Evolutionary conservation across 1,139 yeast species (phyloP).

Genomic region (Meyerozyma sp.): DNA sequence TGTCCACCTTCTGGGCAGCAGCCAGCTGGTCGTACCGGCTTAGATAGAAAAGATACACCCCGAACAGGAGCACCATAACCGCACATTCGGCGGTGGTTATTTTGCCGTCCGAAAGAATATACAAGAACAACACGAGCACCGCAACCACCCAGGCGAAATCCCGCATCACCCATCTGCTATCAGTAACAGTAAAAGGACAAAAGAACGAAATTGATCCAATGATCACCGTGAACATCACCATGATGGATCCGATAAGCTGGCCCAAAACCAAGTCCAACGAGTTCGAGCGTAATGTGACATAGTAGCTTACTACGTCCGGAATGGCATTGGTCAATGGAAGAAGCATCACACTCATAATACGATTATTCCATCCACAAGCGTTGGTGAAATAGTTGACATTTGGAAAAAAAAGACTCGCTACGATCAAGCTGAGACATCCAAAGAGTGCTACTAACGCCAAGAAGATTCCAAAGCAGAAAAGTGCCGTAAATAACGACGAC

Average conservation of each 20-base stretch:
- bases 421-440: slow-evolving; percentile 26
- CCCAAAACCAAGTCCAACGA: slow-evolving; percentile 36
- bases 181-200: slow-evolving; percentile 18
- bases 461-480: slow-evolving; percentile 5
- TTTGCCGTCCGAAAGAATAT: slow-evolving; percentile 46
- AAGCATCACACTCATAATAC: slow-evolving; percentile 29
- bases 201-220: slow-evolving; percentile 30
- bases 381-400: slow-evolving; percentile 27
- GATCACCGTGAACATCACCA: slow-evolving; percentile 32
- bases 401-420: slow-evolving; percentile 31
- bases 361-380: slow-evolving; percentile 22
- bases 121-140: slow-evolving; percentile 33
- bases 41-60: slow-evolving; percentile 28
- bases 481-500: slow-evolving; percentile 4
- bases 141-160: slow-evolving; percentile 31
- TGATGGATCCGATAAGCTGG: slow-evolving; percentile 35
- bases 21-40: slow-evolving; percentile 1
- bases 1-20: neutral
- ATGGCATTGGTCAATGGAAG: slow-evolving; percentile 37
- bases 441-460: slow-evolving; percentile 16
- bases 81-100: slow-evolving; percentile 43
- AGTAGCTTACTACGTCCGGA: slow-evolving; percentile 37
- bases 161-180: slow-evolving; percentile 17
- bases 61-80: slow-evolving; percentile 35
- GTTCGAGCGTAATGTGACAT: slow-evolving; percentile 24